Evolutionary conservation across 2,329 filamentous ascomycete genomes (phyloP).

Genomic region (Passalora sequoiae): DNA sequence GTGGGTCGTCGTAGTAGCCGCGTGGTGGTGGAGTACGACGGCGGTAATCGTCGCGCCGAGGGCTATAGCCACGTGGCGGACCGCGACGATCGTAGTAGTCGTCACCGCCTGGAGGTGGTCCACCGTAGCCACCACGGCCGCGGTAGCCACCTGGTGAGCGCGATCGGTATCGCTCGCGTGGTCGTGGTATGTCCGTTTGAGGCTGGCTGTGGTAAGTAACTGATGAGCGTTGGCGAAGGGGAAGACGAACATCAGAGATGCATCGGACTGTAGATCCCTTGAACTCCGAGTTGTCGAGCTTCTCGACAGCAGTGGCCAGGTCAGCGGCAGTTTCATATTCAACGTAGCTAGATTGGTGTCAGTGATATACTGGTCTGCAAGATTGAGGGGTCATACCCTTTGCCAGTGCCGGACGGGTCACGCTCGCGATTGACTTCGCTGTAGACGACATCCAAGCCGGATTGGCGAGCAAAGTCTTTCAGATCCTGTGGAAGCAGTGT

Average conservation of each 20-base stretch:
- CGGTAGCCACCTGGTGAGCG: constrained; percentile 67
- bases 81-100: constrained; percentile 75
- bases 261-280: constrained; percentile 85
- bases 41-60: constrained; percentile 77
- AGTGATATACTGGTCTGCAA: constrained; percentile 90
- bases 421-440: constrained; percentile 91
- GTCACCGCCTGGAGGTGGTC: constrained; percentile 62
- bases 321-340: constrained; percentile 94
- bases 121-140: constrained; percentile 45
- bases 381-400: constrained; percentile 73
- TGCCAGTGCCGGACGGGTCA: constrained; percentile 56
- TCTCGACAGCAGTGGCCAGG: constrained; percentile 85
- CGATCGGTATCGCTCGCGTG: constrained; percentile 62
- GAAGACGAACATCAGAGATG: constrained; percentile 67
- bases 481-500: constrained; percentile 68
- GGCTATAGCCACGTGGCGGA: constrained; percentile 76
- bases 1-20: constrained; percentile 68
- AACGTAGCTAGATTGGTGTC: constrained; percentile 75
- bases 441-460: constrained; percentile 95
- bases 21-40: constrained; percentile 72
- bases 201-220: constrained; percentile 47
- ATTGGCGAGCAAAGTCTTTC: constrained; percentile 98
- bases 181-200: constrained; percentile 63
- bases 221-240: neutral
- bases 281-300: constrained; percentile 88